Evolutionary conservation across 148 eudicot species (phyloP).

Genomic region (Rhododendron henanense): DNA sequence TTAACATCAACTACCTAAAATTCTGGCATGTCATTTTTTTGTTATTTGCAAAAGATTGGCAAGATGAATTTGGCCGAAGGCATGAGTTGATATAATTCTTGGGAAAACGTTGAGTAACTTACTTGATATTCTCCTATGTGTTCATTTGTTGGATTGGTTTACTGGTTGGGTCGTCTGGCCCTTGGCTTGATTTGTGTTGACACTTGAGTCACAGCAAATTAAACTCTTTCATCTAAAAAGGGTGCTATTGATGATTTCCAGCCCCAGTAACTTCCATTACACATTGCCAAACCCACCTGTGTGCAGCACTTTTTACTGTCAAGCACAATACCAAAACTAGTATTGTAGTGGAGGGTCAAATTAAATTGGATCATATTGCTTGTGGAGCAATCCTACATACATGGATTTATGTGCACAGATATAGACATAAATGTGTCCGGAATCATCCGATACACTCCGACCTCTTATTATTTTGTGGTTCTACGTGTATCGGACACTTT

Average conservation of each 20-base stretch:
- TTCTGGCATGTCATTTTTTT: not conserved
- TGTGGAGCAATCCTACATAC: too few species aligned
- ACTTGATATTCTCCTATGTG: not conserved
- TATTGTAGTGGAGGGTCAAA: not conserved
- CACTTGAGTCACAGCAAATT: not conserved
- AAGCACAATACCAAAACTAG: not conserved
- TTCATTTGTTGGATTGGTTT: constrained; percentile 2
- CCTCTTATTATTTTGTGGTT: not conserved
- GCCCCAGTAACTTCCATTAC: not conserved
- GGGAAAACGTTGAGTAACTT: not conserved
- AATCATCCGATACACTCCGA: not conserved
- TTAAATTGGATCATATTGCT: not conserved
- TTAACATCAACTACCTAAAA: constrained; percentile 13
- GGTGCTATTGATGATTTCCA: not conserved
- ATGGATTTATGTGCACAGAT: too few species aligned
- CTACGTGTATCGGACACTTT: not conserved
- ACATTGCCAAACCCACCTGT: not conserved
- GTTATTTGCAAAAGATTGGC: not conserved
- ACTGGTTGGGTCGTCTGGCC: not conserved
- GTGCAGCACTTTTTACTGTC: not conserved
- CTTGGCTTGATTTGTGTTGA: not conserved
- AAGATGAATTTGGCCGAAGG: constrained; percentile 3
- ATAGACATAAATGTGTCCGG: too few species aligned
- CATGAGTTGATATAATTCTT: not conserved
- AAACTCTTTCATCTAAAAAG: not conserved